phyloP scores from a whole-genome alignment of 75 land plant genomes.

The Ceratopteris richardii region DNA sequence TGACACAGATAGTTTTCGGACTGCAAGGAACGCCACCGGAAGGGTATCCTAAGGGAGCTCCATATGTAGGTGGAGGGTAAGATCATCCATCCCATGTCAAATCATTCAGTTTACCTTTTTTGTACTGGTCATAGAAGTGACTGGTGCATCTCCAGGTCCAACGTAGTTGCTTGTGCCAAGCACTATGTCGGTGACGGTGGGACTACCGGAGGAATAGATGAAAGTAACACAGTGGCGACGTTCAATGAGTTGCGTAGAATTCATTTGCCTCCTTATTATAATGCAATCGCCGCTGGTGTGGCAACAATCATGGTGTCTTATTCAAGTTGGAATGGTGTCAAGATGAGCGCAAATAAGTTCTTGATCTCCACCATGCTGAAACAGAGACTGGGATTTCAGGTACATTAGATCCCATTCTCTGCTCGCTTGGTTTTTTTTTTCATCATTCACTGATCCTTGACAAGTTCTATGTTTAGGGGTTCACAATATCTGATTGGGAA shows the following conservation, averaged over 20 bases:
- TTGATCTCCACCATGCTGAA: constrained; percentile 47
- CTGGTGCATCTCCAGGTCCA: constrained; percentile 11
- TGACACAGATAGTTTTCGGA: constrained; percentile 47
- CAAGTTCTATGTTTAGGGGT: constrained; percentile 22
- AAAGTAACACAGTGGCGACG: constrained; percentile 39
- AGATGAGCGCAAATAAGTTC: constrained; percentile 50
- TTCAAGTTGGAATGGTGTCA: constrained; percentile 63
- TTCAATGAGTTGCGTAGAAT: constrained; percentile 29
- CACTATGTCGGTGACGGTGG: constrained; percentile 79
- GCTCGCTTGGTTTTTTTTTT: background rate
- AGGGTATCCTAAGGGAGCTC: constrained; percentile 10
- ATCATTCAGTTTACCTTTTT: background rate
- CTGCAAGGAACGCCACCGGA: constrained; percentile 42
- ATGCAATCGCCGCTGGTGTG: constrained; percentile 44
- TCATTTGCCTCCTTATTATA: constrained; percentile 50
- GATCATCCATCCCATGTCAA: too few species aligned
- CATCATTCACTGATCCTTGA: background rate
- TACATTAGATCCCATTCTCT: background rate
- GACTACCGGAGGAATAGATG: constrained; percentile 46
- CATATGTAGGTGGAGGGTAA: constrained; percentile 4
- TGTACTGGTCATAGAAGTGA: background rate
- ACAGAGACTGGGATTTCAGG: constrained; percentile 34
- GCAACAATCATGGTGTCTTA: constrained; percentile 60
- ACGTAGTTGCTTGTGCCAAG: constrained; percentile 60
- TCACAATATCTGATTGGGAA: constrained; percentile 48